phyloP scores from a whole-genome alignment of 352 stramenopile genomes.

The Phytophthora citricola region DNA sequence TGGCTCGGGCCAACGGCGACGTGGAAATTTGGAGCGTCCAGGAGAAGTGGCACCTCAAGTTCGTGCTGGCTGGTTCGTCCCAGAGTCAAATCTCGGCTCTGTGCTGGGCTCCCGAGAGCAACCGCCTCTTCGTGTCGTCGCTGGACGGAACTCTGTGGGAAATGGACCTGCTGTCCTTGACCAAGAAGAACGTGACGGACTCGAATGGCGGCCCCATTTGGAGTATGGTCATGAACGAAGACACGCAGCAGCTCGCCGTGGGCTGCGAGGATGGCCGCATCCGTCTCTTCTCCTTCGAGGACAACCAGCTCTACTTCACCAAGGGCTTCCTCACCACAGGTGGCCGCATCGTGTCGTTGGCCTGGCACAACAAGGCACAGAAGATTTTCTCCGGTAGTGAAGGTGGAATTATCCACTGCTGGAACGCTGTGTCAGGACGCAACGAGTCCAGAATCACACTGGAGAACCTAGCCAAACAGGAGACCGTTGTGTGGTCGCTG shows the following conservation, averaged over 20 bases:
- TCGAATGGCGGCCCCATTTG: slow-evolving; percentile 90
- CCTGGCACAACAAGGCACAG: slow-evolving; percentile 75
- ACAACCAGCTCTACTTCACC: slow-evolving; percentile 82
- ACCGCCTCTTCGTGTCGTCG: slow-evolving; percentile 73
- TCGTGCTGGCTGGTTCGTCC: slow-evolving; percentile 67
- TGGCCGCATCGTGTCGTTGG: slow-evolving; percentile 82
- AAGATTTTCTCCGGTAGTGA: slow-evolving; percentile 89
- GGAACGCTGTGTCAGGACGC: slow-evolving; percentile 76
- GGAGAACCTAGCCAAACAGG: slow-evolving; percentile 79
- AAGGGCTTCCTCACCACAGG: slow-evolving; percentile 85
- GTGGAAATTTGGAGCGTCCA: slow-evolving; percentile 80
- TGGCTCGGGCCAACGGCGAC: slow-evolving; percentile 81
- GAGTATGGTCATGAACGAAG: slow-evolving; percentile 82
- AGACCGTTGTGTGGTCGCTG: slow-evolving; percentile 91
- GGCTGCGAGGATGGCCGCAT: slow-evolving; percentile 92
- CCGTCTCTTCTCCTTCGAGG: slow-evolving; percentile 84
- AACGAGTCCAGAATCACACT: slow-evolving; percentile 89
- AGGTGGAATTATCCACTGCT: slow-evolving; percentile 90
- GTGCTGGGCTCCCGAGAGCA: slow-evolving; percentile 47
- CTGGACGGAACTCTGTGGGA: slow-evolving; percentile 85
- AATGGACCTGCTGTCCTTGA: slow-evolving; percentile 72
- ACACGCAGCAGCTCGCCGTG: slow-evolving; percentile 70
- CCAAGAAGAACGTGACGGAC: slow-evolving; percentile 83
- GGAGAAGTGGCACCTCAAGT: slow-evolving; percentile 77
- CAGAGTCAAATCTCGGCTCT: slow-evolving; percentile 79